phyloP scores from a whole-genome alignment of 805 yeast species.

The Millerago galiae region DNA sequence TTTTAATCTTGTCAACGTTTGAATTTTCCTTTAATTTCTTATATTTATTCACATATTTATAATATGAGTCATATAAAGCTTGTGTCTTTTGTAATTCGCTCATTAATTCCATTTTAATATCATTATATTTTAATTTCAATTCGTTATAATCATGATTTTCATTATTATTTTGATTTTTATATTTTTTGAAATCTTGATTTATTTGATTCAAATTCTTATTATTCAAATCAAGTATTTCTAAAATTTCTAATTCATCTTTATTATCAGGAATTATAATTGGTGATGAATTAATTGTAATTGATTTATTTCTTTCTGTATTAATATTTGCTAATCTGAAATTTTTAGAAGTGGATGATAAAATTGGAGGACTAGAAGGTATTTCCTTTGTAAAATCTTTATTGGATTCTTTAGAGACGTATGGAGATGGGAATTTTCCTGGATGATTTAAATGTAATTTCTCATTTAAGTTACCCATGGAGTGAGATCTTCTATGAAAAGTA shows the following conservation, averaged over 20 bases:
- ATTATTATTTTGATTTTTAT: too few relatives aligned
- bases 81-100: too few relatives aligned
- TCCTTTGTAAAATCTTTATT: neutral
- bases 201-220: conserved; percentile 20
- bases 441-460: conserved; percentile 5
- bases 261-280: conserved; percentile 8
- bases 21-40: conserved; percentile 19
- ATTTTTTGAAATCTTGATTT: conserved; percentile 2
- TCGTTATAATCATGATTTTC: too few relatives aligned
- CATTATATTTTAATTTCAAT: too few relatives aligned
- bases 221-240: conserved; percentile 6
- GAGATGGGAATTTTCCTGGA: conserved; percentile 25
- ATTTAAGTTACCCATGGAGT: conserved; percentile 3
- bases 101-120: too few relatives aligned
- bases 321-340: conserved; percentile 4
- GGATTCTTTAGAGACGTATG: conserved; percentile 4
- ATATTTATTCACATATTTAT: conserved; percentile 26
- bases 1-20: conserved; percentile 21
- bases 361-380: conserved; percentile 5
- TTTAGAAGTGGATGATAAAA: conserved; percentile 9
- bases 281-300: conserved; percentile 8
- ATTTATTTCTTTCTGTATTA: conserved; percentile 5
- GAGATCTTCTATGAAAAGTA: conserved; percentile 6
- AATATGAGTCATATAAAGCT: conserved; percentile 18
- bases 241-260: conserved; percentile 4